Evolutionary conservation across 1,139 yeast genomes (phyloP), one percentile per base, ranked within the genome.

Genomic region (Suhomyces bribrorum): DNA sequence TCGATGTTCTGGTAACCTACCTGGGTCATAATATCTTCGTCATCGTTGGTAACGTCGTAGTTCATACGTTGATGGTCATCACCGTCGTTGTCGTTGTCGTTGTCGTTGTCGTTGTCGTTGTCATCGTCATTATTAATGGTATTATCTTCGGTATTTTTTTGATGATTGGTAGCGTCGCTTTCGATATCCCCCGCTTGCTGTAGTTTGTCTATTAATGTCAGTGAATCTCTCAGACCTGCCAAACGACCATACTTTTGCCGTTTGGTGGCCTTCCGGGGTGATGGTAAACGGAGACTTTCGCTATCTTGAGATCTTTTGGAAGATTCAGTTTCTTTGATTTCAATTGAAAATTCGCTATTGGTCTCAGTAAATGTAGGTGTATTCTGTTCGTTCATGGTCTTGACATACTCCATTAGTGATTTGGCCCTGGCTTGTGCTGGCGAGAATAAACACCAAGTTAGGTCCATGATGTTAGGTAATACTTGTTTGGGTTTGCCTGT

Each of bases 381-480:
- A 18, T 42, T 43, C 22, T 37, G 36, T 17, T 39, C 44, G 25
- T 41, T 42, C 34, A 49, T 34, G 29, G 44, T 54, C 28, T 59
- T 56, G 14, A 63, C 61, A 38, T 62, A 67, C 32, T 67, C 72
- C 45, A 68, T 43, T 31, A 68, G 53, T 9, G 68, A 59, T 28
- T 53, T 56, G 0, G 69, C 64, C 14, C 59, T 45, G 13, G 39
- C 35, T 14, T 48, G 36, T 27, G 47, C 54, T 4, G 79, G 79
- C 6, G 78, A 78, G 55, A 63, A 77, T 3, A 79, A 56, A 48
- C 83, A 77, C 83, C 83, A 78, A 29, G 57, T 48, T 13, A 63
- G 54, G 46, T 78, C 75, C 24, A 65, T 49, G 4, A 69, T 45
- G 36, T 64, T 62, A 3, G 75, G 73, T 44, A 66, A 49, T 4